Evolutionary conservation across 768 basidiomycete genomes (phyloP), one percentile per base, ranked within the genome.

Genomic region (Xerocomellus intermedius): DNA sequence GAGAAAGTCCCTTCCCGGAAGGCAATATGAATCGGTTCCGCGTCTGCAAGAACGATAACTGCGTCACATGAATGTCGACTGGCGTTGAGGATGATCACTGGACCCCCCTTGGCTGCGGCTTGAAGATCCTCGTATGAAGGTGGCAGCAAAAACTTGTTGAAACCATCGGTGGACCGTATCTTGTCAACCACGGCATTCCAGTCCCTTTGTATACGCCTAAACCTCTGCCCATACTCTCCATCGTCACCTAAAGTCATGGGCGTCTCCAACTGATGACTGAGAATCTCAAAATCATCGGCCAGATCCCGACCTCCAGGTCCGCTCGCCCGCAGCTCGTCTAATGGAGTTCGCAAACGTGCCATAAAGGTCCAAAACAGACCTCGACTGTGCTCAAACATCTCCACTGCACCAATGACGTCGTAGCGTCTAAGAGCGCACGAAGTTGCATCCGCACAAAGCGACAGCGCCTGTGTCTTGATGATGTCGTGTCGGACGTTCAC

Each of bases 321-420:
- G 5, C 44, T 50, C 6, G 47, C 50, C 19, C 60, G 63, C 33
- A 72, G 42, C 2, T 60, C 51, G 17, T 72, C 69, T 1, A 71
- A 56, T 14, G 64, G 56, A 0, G 63, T 68, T 22, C 70, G 56
- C 33, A 65, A 58, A 28, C 64, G 65, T 9, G 51, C 51, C 48
- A 67, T 41, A 8, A 60, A 58, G 2, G 55, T 55, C 69, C 69
- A 71, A 26, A 70, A 59, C 12, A 70, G 10, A 16, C 57, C 55
- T 19, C 64, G 56, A 38, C 70, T 69, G 21, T 69, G 69, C 50
- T 70, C 70, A 9, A 77, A 63, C 65, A 74, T 65, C 56, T 75
- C 72, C 30, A 76, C 61, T n/a, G 66, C 70, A 19, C 52, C 61
- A 7, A 67, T 53, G 14, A 60, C 50, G 12, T 67, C 55, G 0